Percentiles rank a stretch among this genome's conserved stretches.
Conservation (phyloP, 2,329 filamentous ascomycete genomes). For the Nannizzia gypsea region DNA sequence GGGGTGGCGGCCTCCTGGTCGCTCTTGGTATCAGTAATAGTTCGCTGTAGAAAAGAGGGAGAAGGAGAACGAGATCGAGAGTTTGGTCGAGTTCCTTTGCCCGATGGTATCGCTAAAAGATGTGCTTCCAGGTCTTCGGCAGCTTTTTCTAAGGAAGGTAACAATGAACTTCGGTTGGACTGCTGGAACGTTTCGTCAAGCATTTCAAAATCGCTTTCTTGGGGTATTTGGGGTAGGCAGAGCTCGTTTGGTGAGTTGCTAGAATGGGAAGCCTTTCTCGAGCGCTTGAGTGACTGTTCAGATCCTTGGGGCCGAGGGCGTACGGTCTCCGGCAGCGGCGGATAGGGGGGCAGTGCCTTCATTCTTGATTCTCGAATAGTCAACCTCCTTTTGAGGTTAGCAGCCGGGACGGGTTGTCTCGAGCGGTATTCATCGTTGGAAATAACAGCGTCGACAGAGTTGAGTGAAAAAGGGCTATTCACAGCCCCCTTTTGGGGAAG, state of each 20-base stretch:
- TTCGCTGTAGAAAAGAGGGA: neutral
- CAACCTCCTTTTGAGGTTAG: slow-evolving; percentile 15
- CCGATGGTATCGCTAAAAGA: slow-evolving; percentile 18
- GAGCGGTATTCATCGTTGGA: slow-evolving; percentile 23
- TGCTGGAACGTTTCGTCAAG: slow-evolving; percentile 20
- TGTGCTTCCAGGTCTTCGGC: slow-evolving; percentile 28
- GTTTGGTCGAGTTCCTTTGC: neutral
- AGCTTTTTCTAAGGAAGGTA: slow-evolving; percentile 19
- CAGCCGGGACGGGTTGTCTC: neutral
- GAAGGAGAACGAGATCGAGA: neutral
- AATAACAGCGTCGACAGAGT: slow-evolving; percentile 17
- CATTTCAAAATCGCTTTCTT: slow-evolving; percentile 17
- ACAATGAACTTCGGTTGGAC: neutral
- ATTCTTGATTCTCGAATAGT: slow-evolving; percentile 24
- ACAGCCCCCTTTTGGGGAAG: slow-evolving; percentile 1
- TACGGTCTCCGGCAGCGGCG: slow-evolving; percentile 12
- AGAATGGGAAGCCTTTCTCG: neutral
- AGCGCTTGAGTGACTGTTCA: slow-evolving; percentile 5
- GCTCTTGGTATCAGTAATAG: neutral
- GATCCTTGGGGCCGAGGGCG: neutral
- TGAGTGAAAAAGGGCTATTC: slow-evolving; percentile 14
- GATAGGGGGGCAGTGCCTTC: slow-evolving; percentile 30
- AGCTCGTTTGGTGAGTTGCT: slow-evolving; percentile 2
- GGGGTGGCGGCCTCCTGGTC: neutral
- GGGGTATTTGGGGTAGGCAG: slow-evolving; percentile 15